phyloP scores from a whole-genome alignment of 2,329 filamentous ascomycete species.

The Clonostachys chloroleuca region DNA sequence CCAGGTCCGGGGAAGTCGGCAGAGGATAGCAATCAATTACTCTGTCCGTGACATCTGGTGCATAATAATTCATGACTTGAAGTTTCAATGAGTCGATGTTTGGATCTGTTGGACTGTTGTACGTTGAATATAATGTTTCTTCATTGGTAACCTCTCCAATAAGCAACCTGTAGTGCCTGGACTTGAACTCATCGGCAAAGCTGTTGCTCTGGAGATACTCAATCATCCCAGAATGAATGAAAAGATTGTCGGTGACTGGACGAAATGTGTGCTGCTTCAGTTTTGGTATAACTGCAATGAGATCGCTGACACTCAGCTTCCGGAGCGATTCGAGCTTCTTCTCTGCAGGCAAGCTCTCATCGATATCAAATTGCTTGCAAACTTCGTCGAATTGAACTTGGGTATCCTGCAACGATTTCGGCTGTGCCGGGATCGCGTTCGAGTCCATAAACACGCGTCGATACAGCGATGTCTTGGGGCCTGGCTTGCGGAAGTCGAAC shows the following conservation, averaged over 20 bases:
- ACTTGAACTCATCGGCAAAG: conserved; percentile 29
- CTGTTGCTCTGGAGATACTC: conserved; percentile 25
- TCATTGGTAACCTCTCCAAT: conserved; percentile 38
- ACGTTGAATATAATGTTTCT: conserved; percentile 34
- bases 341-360: conserved; percentile 6
- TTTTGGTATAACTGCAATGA: conserved; percentile 25
- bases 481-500: conserved; percentile 21
- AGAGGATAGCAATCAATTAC: conserved; percentile 26
- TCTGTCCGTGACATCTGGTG: conserved; percentile 25
- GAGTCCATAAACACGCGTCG: conserved; percentile 35
- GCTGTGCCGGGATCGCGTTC: conserved; percentile 38
- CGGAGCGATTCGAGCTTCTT: conserved; percentile 26
- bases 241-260: conserved; percentile 33
- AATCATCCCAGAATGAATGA: conserved; percentile 29
- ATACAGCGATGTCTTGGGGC: conserved; percentile 13
- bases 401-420: conserved; percentile 26
- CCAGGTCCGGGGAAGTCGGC: conserved; percentile 17
- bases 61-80: conserved; percentile 37
- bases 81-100: conserved; percentile 23
- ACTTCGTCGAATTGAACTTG: conserved; percentile 37
- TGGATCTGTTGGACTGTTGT: conserved; percentile 24
- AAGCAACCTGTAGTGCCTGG: conserved; percentile 23
- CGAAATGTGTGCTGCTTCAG: conserved; percentile 40
- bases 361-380: conserved; percentile 23
- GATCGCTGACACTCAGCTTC: conserved; percentile 17